A percentile compares a stretch with the other conserved stretches of the same genome.
phyloP scores from a whole-genome alignment of 352 stramenopile genomes.

The Stramenopiles sp. region DNA sequence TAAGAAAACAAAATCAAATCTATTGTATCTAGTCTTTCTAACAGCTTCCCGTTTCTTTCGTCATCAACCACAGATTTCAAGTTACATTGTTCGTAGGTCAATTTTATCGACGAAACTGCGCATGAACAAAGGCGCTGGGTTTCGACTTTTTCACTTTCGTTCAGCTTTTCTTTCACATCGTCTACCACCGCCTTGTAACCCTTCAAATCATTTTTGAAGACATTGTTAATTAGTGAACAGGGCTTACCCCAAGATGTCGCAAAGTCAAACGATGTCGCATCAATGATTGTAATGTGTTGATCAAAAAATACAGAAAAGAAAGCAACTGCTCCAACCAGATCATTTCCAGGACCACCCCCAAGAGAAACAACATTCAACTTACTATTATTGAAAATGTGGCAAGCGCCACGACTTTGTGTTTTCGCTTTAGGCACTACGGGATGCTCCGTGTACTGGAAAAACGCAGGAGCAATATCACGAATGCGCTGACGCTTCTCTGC shows the following conservation, averaged over 20 bases:
- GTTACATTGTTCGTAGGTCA: neutral
- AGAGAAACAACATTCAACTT: neutral
- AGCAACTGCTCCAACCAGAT: neutral
- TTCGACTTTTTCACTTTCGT: neutral
- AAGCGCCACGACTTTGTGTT: neutral
- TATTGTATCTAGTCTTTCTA: neutral
- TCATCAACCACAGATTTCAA: neutral
- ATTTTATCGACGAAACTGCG: neutral
- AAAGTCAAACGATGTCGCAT: constrained; percentile 4
- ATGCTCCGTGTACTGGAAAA: neutral
- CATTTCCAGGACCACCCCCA: neutral
- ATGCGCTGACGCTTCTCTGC: neutral
- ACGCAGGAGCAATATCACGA: neutral
- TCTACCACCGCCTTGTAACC: neutral
- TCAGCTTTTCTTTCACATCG: neutral
- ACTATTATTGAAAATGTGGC: neutral
- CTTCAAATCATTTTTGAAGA: neutral
- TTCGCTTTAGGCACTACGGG: neutral
- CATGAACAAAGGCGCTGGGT: neutral
- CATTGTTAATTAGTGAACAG: neutral
- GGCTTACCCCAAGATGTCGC: neutral
- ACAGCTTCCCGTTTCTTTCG: neutral
- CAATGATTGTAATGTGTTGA: neutral
- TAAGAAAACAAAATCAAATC: constrained; percentile 7
- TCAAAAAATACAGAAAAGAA: neutral